phyloP scores from a whole-genome alignment of 345 rosid species.

The Corchorus olitorius region DNA sequence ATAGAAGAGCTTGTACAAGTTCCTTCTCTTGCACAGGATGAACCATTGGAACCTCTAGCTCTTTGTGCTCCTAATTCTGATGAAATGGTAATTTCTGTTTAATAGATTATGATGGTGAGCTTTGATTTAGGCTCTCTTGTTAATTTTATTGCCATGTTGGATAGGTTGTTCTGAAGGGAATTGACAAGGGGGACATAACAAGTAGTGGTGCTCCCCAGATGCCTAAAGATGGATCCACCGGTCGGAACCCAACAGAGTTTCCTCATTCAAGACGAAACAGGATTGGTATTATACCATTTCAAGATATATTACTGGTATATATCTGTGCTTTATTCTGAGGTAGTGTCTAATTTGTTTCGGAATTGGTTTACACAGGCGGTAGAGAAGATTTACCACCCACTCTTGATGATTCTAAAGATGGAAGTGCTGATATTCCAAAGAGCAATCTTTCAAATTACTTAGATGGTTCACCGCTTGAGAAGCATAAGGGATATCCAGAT shows the following conservation, averaged over 20 bases:
- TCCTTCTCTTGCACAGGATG: conserved; percentile 75
- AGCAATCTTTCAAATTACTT: conserved; percentile 29
- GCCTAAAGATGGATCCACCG: conserved; percentile 66
- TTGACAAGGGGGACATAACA: conserved; percentile 78
- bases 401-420: conserved; percentile 53
- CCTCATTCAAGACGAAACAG: conserved; percentile 59
- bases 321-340: conserved; percentile 10
- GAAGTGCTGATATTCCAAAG: conserved; percentile 41
- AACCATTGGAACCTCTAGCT: conserved; percentile 75
- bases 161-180: conserved; percentile 75
- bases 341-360: conserved; percentile 19
- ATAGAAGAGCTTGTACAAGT: conserved; percentile 62
- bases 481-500: conserved; percentile 39
- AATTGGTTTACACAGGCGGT: conserved; percentile 56
- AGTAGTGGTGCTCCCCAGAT: conserved; percentile 83
- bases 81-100: conserved; percentile 61
- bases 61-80: conserved; percentile 69
- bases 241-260: conserved; percentile 48
- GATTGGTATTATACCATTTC: conserved; percentile 52
- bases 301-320: conserved; percentile 18
- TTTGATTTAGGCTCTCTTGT: conserved; percentile 18
- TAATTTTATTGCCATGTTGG: conserved; percentile 26
- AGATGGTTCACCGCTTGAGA: conserved; percentile 37
- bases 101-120: conserved; percentile 18
- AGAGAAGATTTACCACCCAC: conserved; percentile 59